Evolutionary conservation across 2,329 filamentous ascomycete genomes (phyloP).

Genomic region (Microascus cirrosus): DNA sequence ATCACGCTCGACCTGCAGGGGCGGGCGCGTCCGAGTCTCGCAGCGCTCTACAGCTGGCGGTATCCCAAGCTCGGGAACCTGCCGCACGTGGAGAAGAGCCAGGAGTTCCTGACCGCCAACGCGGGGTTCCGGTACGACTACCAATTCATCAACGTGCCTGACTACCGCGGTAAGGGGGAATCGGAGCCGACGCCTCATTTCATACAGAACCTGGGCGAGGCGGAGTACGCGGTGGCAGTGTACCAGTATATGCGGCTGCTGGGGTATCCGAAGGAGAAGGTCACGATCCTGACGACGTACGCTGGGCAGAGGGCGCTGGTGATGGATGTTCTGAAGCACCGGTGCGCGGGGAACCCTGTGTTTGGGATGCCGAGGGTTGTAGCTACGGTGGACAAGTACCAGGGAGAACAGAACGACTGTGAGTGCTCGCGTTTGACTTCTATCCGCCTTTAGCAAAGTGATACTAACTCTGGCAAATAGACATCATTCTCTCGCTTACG

Average conservation of each 20-base stretch:
- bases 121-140: slow-evolving; percentile 89
- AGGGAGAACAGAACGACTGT: slow-evolving; percentile 99
- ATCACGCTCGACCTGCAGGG: slow-evolving; percentile 90
- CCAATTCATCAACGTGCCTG: slow-evolving; percentile 90
- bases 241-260: slow-evolving; percentile 97
- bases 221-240: slow-evolving; percentile 90
- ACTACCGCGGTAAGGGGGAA: slow-evolving; percentile 87
- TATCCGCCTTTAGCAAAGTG: background rate
- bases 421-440: slow-evolving; percentile 28
- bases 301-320: slow-evolving; percentile 85
- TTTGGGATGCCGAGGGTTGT: slow-evolving; percentile 87
- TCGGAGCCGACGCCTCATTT: slow-evolving; percentile 87
- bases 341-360: slow-evolving; percentile 71
- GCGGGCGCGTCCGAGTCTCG: slow-evolving; percentile 76
- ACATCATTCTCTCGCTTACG: slow-evolving; percentile 87
- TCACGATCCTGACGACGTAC: slow-evolving; percentile 87
- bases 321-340: slow-evolving; percentile 70
- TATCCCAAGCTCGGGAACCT: slow-evolving; percentile 74
- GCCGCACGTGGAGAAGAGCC: slow-evolving; percentile 54
- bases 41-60: slow-evolving; percentile 85
- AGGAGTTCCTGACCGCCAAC: slow-evolving; percentile 73
- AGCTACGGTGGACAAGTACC: slow-evolving; percentile 95
- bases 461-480: slow-evolving; percentile 29
- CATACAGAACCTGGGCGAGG: slow-evolving; percentile 91
- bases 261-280: slow-evolving; percentile 74